phyloP scores from a whole-genome alignment of 148 eudicot species.

The Salicornia ramosissima region DNA sequence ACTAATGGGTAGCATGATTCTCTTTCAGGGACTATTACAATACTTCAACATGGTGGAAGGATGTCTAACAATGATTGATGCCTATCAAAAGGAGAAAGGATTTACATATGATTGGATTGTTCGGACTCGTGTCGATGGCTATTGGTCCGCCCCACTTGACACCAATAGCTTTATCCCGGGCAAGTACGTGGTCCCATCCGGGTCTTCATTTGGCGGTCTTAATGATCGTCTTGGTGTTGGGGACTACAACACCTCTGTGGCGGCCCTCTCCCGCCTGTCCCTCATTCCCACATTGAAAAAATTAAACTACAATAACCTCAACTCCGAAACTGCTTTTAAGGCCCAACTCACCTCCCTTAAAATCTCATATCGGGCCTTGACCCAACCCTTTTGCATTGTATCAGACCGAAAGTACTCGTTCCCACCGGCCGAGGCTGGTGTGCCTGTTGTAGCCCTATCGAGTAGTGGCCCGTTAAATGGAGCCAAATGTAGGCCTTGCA shows the following conservation, averaged over 20 bases:
- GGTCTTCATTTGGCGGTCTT: conserved; percentile 73
- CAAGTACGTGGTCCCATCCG: conserved; percentile 66
- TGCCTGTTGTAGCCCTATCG: conserved; percentile 72
- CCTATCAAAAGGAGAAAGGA: conserved; percentile 45
- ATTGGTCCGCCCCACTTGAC: conserved; percentile 65
- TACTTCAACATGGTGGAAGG: conserved; percentile 87
- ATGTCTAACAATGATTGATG: conserved; percentile 63
- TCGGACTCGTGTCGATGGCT: conserved; percentile 88
- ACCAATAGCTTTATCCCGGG: conserved; percentile 59
- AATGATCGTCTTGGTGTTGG: conserved; percentile 86
- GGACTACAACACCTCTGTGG: conserved; percentile 56
- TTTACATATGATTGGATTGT: conserved; percentile 92
- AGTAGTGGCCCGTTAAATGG: conserved; percentile 79
- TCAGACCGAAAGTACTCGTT: conserved; percentile 59
- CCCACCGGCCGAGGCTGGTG: conserved; percentile 59
- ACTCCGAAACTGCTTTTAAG: conserved; percentile 73
- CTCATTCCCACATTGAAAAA: conserved; percentile 59
- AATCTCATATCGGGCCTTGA: conserved; percentile 30
- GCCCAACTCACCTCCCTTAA: conserved; percentile 61
- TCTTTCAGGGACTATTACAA: conserved; percentile 73
- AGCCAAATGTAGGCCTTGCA: conserved; percentile 89
- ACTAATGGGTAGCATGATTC: background rate
- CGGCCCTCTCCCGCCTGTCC: conserved; percentile 83
- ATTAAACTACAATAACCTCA: conserved; percentile 49
- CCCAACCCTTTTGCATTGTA: conserved; percentile 72